Percentiles rank a stretch among this genome's conserved stretches.
Evolutionary conservation across 2,329 filamentous ascomycete species (phyloP).

Genomic region (Nemania bipapillata): DNA sequence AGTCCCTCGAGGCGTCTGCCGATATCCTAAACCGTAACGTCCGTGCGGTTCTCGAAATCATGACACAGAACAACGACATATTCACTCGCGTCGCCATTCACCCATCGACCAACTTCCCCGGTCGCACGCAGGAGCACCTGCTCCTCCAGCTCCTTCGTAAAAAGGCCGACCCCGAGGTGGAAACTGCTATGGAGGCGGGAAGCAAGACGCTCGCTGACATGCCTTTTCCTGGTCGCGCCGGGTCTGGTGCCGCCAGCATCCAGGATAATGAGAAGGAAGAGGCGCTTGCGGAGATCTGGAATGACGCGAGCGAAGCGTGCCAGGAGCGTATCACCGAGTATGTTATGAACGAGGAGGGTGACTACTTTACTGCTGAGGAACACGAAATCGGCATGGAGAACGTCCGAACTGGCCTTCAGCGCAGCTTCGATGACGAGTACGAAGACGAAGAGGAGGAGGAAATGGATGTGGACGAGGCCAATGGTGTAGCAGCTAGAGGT

Average conservation of each 20-base stretch:
- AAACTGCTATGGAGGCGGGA: conserved; percentile 75
- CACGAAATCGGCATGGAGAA: conserved; percentile 72
- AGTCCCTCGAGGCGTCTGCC: conserved; percentile 76
- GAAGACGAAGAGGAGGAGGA: conserved; percentile 66
- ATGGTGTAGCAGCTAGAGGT: conserved; percentile 14
- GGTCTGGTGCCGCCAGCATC: background rate
- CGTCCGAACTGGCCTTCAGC: conserved; percentile 76
- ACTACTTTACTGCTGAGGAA: conserved; percentile 78
- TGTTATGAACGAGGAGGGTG: conserved; percentile 62
- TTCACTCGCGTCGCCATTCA: conserved; percentile 77
- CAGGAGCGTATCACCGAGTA: conserved; percentile 53
- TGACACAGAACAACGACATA: conserved; percentile 72
- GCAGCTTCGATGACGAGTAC: conserved; percentile 66
- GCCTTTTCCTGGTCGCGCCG: conserved; percentile 1
- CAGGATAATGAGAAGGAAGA: conserved; percentile 53
- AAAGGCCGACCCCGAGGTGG: conserved; percentile 81
- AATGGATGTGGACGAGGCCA: conserved; percentile 55
- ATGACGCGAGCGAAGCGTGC: conserved; percentile 50
- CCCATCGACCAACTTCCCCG: conserved; percentile 79
- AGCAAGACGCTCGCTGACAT: conserved; percentile 56
- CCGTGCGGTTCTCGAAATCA: conserved; percentile 70
- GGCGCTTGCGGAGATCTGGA: conserved; percentile 56
- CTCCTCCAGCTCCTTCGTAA: conserved; percentile 79
- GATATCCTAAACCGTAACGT: conserved; percentile 78
- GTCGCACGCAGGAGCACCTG: conserved; percentile 72